These are phyloP conservation scores for Mercurialis annua DNA, from an alignment of 345 rosid species.

Conservation along the genomic window DNA sequence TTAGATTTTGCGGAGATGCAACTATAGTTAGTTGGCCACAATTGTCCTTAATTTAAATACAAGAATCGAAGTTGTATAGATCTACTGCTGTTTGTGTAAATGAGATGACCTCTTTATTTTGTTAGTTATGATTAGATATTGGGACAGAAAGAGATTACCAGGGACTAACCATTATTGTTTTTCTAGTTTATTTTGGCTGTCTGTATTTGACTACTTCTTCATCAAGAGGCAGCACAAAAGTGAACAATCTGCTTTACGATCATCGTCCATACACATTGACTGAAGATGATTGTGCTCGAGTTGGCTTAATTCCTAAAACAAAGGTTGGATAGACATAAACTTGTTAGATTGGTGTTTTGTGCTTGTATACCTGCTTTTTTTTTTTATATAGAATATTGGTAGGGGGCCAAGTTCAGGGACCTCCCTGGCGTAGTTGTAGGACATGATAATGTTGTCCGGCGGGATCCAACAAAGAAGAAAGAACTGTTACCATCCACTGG, in stretches of 20 bases:
- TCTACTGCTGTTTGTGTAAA: neutral
- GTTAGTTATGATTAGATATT: too few species aligned
- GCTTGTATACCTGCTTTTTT: conserved; percentile 7
- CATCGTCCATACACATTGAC: conserved; percentile 52
- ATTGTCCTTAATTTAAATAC: neutral
- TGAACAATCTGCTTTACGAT: conserved; percentile 48
- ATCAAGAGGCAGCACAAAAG: conserved; percentile 23
- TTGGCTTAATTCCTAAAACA: conserved; percentile 80
- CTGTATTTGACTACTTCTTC: conserved; percentile 62
- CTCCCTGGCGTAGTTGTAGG: conserved; percentile 81
- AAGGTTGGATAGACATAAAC: conserved; percentile 44
- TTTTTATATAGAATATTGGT: conserved; percentile 22
- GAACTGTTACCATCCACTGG: conserved; percentile 62
- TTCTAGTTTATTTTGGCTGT: conserved; percentile 10
- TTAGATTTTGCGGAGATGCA: conserved; percentile 1
- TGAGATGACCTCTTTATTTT: neutral
- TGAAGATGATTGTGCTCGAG: conserved; percentile 65
- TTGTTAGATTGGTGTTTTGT: neutral
- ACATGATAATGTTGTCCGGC: conserved; percentile 58
- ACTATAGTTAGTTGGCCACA: neutral
- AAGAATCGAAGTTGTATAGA: neutral
- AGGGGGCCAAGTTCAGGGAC: conserved; percentile 95
- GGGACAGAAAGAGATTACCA: neutral
- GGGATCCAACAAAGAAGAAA: conserved; percentile 50
- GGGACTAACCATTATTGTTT: neutral